phyloP scores from a whole-genome alignment of 345 rosid genomes.

The Syzygium aromaticum region DNA sequence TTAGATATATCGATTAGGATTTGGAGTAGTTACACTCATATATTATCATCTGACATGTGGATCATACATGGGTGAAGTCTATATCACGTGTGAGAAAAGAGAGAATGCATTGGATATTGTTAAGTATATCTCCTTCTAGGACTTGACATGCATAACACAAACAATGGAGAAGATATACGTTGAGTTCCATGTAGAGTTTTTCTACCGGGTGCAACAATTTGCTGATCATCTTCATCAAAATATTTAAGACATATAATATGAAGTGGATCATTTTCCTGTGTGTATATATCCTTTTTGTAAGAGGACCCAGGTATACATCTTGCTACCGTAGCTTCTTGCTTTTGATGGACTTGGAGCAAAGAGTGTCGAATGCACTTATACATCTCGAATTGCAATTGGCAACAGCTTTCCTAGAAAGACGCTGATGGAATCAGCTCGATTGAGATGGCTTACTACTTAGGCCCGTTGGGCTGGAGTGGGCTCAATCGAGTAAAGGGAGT shows the following conservation, averaged over 20 bases:
- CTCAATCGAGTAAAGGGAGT: neutral
- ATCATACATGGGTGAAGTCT: accelerated
- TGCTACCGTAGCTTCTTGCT: neutral
- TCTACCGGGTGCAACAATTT: neutral
- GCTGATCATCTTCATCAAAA: neutral
- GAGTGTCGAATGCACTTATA: neutral
- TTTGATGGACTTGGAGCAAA: neutral
- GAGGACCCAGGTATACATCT: neutral
- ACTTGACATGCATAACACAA: neutral
- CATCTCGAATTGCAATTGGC: neutral
- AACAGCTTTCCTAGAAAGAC: neutral
- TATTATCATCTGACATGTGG: neutral
- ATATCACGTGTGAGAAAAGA: neutral
- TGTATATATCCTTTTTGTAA: neutral
- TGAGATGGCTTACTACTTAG: neutral
- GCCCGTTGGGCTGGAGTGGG: neutral
- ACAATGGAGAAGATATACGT: neutral
- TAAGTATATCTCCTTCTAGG: neutral
- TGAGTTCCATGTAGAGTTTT: neutral
- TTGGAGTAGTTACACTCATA: accelerated
- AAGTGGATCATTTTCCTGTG: neutral
- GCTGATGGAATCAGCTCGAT: neutral
- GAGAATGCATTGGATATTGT: neutral
- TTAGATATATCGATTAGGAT: accelerated
- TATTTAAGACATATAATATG: neutral